phyloP scores from a whole-genome alignment of 176 grass and related monocot genomes.

The Musa acuminata region DNA sequence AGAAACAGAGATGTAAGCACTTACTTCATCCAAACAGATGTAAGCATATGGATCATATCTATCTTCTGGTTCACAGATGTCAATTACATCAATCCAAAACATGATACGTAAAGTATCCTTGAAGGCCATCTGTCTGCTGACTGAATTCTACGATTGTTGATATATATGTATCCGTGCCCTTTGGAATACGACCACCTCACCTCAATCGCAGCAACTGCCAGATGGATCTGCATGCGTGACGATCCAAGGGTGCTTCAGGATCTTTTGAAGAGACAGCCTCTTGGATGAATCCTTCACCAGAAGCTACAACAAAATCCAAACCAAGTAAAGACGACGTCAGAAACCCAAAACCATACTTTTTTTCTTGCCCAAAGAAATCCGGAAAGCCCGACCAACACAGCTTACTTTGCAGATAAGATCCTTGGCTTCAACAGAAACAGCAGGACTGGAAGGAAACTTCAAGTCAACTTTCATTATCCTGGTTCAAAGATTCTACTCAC shows the following conservation, averaged over 20 bases:
- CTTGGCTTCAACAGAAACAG: constrained; percentile 61
- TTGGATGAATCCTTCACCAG: constrained; percentile 89
- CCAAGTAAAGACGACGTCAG: too few relatives aligned
- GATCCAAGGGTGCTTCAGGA: constrained; percentile 81
- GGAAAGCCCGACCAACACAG: background rate
- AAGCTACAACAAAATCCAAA: constrained; percentile 28
- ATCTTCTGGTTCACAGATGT: too few relatives aligned
- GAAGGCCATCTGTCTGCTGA: too few relatives aligned
- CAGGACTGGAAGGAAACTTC: constrained; percentile 50
- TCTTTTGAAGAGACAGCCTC: constrained; percentile 66
- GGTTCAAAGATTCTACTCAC: constrained; percentile 12
- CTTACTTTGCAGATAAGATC: constrained; percentile 79
- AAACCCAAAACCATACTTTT: background rate
- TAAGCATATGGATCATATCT: too few relatives aligned
- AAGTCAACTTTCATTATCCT: constrained; percentile 87
- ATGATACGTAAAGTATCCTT: too few relatives aligned
- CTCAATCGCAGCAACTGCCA: constrained; percentile 45
- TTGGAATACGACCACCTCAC: too few relatives aligned
- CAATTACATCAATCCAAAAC: too few relatives aligned
- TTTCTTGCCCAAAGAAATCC: background rate
- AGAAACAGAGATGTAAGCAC: too few relatives aligned
- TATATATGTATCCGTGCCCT: too few relatives aligned
- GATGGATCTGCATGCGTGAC: constrained; percentile 69
- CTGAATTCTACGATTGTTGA: too few relatives aligned
- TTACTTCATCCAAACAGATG: too few relatives aligned